A percentile compares a stretch with the other conserved stretches of the same genome.
Conservation (phyloP, 805 yeast genomes). For the Ogataea thermomethanolica region DNA sequence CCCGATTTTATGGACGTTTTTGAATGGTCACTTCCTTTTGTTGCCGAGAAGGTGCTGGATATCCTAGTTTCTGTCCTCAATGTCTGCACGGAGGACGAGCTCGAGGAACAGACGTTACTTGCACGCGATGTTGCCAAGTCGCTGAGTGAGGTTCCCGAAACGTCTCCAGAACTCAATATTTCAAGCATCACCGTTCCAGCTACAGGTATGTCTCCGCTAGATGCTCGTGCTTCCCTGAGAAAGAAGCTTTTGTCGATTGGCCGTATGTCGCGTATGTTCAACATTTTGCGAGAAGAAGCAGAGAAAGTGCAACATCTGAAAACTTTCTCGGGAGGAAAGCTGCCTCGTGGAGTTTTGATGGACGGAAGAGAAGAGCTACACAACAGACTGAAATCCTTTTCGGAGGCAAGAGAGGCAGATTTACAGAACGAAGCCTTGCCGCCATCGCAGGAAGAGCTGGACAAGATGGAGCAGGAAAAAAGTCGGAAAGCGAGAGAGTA, state of each 20-base stretch:
- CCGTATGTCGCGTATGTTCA: slow-evolving; percentile 87
- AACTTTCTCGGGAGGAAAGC: slow-evolving; percentile 62
- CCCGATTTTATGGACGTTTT: slow-evolving; percentile 97
- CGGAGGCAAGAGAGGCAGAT: slow-evolving; percentile 81
- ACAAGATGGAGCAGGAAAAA: slow-evolving; percentile 43
- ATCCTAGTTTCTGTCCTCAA: slow-evolving; percentile 86
- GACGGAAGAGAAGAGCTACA: slow-evolving; percentile 80
- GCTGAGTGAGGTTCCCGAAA: slow-evolving; percentile 25
- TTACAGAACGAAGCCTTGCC: slow-evolving; percentile 84
- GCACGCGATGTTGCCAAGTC: slow-evolving; percentile 39
- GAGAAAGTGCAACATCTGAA: slow-evolving; percentile 82
- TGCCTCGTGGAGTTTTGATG: slow-evolving; percentile 83
- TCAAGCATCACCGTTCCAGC: slow-evolving; percentile 23
- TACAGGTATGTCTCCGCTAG: slow-evolving; percentile 20
- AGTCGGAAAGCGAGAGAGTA: slow-evolving; percentile 38
- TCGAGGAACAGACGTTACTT: slow-evolving; percentile 64
- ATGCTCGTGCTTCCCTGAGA: slow-evolving; percentile 47
- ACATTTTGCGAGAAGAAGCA: slow-evolving; percentile 80
- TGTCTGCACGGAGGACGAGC: slow-evolving; percentile 90
- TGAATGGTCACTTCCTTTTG: slow-evolving; percentile 96
- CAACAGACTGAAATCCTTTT: slow-evolving; percentile 65
- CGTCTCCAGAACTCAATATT: slow-evolving; percentile 18
- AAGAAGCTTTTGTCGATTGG: slow-evolving; percentile 91
- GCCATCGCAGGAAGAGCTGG: slow-evolving; percentile 62
- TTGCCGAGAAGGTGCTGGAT: slow-evolving; percentile 92